phyloP scores from a whole-genome alignment of 1,139 yeast species.

The Pneumocystis carinii region DNA sequence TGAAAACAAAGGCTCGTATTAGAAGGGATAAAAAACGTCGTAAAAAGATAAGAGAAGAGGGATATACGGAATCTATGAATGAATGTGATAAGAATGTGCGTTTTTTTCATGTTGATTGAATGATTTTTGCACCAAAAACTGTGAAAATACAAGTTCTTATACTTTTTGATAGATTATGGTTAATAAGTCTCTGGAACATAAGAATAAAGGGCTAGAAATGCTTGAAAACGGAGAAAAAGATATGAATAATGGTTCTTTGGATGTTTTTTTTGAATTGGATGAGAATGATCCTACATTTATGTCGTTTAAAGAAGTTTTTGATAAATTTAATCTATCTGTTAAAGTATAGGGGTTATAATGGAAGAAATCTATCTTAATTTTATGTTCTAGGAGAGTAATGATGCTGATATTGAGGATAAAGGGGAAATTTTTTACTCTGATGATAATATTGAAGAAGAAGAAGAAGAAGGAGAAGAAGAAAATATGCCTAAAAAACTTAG shows the following conservation, averaged over 20 bases:
- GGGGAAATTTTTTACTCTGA: slow-evolving; percentile 26
- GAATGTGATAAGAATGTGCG: not conserved
- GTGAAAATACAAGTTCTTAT: not conserved
- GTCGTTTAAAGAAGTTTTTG: slow-evolving; percentile 5
- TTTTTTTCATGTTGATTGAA: not conserved
- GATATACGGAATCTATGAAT: not conserved
- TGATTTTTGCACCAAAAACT: not conserved
- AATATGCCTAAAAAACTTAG: slow-evolving; percentile 18
- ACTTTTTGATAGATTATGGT: not conserved
- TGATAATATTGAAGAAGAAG: slow-evolving; percentile 21
- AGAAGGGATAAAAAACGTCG: not conserved
- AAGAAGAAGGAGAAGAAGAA: slow-evolving; percentile 16
- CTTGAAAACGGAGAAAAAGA: not conserved
- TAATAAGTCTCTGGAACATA: not conserved
- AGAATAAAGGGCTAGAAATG: not conserved
- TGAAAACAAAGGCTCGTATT: not conserved
- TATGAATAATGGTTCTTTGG: not conserved
- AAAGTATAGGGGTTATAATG: not conserved
- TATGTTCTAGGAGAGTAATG: not conserved
- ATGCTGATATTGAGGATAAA: slow-evolving; percentile 9
- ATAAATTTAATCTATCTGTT: slow-evolving; percentile 3
- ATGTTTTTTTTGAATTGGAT: not conserved
- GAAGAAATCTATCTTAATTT: not conserved
- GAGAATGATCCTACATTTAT: slow-evolving; percentile 2
- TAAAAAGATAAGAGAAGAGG: not conserved